Conservation (phyloP, 2,329 filamentous ascomycete genomes). For the Colletotrichum higginsianum region DNA sequence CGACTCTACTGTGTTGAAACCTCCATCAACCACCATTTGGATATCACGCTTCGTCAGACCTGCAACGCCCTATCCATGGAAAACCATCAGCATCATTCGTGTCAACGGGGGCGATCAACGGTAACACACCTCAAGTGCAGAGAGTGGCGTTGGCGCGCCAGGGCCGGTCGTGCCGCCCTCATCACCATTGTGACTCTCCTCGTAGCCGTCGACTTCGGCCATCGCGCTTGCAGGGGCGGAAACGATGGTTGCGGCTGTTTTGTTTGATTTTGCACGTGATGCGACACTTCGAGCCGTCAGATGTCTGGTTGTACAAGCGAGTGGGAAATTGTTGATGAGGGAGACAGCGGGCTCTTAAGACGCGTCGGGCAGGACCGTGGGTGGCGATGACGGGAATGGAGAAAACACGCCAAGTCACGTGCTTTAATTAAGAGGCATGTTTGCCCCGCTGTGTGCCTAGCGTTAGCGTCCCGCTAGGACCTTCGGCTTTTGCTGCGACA, state of each 20-base stretch:
- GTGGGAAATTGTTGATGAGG: neutral
- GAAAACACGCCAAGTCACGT: conserved; percentile 57
- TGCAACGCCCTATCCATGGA: conserved; percentile 77
- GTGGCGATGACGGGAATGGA: conserved; percentile 47
- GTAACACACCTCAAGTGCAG: conserved; percentile 82
- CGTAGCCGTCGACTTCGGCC: conserved; percentile 72
- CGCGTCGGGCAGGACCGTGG: conserved; percentile 50
- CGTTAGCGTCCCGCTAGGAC: conserved; percentile 8
- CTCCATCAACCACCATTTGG: conserved; percentile 90
- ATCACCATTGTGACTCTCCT: conserved; percentile 76
- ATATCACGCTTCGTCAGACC: conserved; percentile 97
- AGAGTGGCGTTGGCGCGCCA: conserved; percentile 92
- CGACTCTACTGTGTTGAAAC: conserved; percentile 95
- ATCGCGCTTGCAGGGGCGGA: conserved; percentile 49
- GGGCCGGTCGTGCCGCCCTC: conserved; percentile 84
- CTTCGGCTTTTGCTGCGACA: neutral
- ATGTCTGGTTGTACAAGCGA: neutral
- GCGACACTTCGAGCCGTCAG: neutral
- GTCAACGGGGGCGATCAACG: neutral
- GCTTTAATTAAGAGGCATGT: conserved; percentile 34
- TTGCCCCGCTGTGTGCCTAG: conserved; percentile 27
- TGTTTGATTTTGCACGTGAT: neutral
- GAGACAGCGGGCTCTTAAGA: conserved; percentile 42
- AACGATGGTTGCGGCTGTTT: neutral
- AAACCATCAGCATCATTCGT: conserved; percentile 4